A percentile compares a stretch with the other conserved stretches of the same genome.
phyloP scores from a whole-genome alignment of 2,329 filamentous ascomycete species.

The Nemania abortiva region DNA sequence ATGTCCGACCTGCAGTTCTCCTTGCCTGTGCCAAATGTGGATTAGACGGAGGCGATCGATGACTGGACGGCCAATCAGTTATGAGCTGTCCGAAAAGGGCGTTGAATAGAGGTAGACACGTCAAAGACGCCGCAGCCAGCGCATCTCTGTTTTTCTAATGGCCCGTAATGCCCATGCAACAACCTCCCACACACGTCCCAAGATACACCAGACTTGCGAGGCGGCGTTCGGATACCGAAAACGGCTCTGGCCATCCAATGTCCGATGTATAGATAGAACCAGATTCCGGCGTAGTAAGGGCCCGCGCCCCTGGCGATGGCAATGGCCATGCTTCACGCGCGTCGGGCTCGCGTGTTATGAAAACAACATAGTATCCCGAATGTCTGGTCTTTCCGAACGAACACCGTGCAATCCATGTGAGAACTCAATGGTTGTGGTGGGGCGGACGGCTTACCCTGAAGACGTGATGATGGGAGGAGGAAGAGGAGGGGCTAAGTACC shows the following conservation, averaged over 20 bases:
- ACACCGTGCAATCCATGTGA: conserved; percentile 30
- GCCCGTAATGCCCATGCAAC: conserved; percentile 43
- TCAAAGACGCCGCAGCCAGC: conserved; percentile 42
- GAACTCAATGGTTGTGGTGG: conserved; percentile 27
- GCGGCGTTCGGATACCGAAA: conserved; percentile 33
- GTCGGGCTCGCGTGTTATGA: conserved; percentile 22
- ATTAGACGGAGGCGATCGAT: conserved; percentile 34
- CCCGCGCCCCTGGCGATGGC: conserved; percentile 24
- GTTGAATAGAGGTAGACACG: conserved; percentile 35
- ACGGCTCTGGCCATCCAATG: conserved; percentile 12
- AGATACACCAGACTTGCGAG: conserved; percentile 35
- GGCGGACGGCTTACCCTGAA: conserved; percentile 34
- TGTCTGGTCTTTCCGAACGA: conserved; percentile 24
- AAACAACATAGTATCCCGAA: conserved; percentile 27
- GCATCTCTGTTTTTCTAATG: conserved; percentile 41
- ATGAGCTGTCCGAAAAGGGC: conserved; percentile 27
- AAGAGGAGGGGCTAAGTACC: conserved; percentile 8
- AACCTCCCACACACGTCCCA: conserved; percentile 38
- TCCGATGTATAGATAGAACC: conserved; percentile 26
- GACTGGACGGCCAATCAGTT: conserved; percentile 38
- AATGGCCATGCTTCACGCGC: conserved; percentile 18
- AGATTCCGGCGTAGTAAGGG: conserved; percentile 26
- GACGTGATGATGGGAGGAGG: conserved; percentile 19
- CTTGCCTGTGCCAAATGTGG: conserved; percentile 39
- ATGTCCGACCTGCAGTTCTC: conserved; percentile 42